Evolutionary conservation across 2,329 filamentous ascomycete genomes (phyloP).

Genomic region (Ophiostoma sp.): DNA sequence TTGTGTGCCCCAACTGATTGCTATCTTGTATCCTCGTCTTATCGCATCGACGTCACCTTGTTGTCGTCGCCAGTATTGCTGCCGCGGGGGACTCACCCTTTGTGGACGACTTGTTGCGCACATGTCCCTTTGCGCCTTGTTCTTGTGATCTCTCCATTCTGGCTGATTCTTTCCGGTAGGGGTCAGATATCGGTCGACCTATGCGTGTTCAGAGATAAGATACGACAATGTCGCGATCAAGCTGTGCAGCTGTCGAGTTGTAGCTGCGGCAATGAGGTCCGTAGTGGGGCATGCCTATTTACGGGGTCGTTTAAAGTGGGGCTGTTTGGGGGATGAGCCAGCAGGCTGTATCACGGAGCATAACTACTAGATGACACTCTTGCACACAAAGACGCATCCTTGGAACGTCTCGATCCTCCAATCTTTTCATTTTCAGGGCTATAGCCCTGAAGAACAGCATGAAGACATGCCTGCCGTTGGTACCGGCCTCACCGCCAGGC

Average conservation of each 20-base stretch:
- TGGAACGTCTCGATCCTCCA: too few species aligned
- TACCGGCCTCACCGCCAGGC: too few species aligned
- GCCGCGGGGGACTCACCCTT: slow-evolving; percentile 32
- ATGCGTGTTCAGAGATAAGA: slow-evolving; percentile 5
- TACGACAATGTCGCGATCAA: background rate
- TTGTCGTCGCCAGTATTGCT: background rate
- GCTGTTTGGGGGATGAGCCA: background rate
- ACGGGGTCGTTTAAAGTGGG: background rate
- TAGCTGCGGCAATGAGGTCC: slow-evolving; percentile 1
- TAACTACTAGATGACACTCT: background rate
- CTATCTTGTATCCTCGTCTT: background rate
- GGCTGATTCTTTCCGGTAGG: background rate
- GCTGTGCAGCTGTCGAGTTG: background rate
- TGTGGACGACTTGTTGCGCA: slow-evolving; percentile 37
- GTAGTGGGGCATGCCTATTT: background rate
- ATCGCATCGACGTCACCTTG: background rate
- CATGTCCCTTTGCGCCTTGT: slow-evolving; percentile 31
- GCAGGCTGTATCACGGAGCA: background rate
- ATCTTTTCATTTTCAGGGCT: too few species aligned
- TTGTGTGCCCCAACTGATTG: background rate
- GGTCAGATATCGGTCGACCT: background rate
- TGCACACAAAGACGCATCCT: background rate
- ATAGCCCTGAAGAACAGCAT: background rate
- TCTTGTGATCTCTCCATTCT: slow-evolving; percentile 27
- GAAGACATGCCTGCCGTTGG: background rate